These are phyloP conservation scores for Lactifluus volemus DNA, from an alignment of 768 basidiomycete genomes.

Conservation along the genomic window DNA sequence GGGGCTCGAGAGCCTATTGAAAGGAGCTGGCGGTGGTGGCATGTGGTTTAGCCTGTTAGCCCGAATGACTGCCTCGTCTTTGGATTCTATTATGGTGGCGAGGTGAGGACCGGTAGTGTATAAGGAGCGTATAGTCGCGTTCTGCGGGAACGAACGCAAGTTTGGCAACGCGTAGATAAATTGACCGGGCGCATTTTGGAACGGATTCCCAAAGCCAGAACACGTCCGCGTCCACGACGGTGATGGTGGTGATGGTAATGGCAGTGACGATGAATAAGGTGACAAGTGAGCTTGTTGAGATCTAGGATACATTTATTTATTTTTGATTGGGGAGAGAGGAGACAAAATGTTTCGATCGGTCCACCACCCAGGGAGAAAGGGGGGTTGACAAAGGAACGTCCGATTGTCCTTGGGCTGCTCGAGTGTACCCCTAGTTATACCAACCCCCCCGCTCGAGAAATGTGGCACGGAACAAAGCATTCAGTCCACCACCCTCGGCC, in stretches of 20 bases:
- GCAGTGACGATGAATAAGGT: no score
- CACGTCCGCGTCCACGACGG: neutral
- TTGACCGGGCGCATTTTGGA: slow-evolving; percentile 8
- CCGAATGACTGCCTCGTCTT: neutral
- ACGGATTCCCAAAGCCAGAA: neutral
- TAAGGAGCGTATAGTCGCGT: no score
- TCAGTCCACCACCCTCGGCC: neutral
- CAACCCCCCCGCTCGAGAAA: neutral
- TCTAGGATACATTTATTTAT: neutral
- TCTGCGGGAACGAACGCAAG: neutral
- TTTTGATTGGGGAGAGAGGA: neutral
- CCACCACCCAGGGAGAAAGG: neutral
- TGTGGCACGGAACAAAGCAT: neutral
- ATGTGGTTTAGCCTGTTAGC: neutral
- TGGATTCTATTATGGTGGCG: no score
- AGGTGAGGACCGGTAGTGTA: no score
- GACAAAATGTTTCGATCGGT: no score
- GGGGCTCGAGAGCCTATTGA: no score
- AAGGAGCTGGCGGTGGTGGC: neutral
- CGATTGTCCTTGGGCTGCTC: neutral
- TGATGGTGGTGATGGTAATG: no score
- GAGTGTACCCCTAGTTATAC: neutral
- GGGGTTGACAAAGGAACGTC: neutral
- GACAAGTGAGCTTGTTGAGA: neutral
- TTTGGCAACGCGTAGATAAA: slow-evolving; percentile 8